Conservation (phyloP, 768 basidiomycete species). For the Tylopilus felleus region DNA sequence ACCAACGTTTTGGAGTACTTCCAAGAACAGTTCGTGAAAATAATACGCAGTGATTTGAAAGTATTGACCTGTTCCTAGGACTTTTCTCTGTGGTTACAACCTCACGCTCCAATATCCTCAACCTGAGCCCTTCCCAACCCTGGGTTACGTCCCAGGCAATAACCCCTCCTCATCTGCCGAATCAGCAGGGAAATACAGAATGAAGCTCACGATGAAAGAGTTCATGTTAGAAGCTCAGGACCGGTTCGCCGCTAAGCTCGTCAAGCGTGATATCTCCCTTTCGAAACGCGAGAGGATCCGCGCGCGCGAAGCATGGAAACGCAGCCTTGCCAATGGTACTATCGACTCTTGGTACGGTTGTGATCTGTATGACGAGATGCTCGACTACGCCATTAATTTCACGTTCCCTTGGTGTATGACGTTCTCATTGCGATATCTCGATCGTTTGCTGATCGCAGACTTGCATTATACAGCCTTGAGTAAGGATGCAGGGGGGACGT, state of each 20-base stretch:
- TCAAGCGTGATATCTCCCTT: slow-evolving; percentile 20
- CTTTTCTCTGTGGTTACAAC: slow-evolving; percentile 59
- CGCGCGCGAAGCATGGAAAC: slow-evolving; percentile 36
- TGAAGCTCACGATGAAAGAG: slow-evolving; percentile 14
- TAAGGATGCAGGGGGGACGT: slow-evolving; percentile 30
- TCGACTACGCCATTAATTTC: slow-evolving; percentile 72
- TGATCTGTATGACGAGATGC: slow-evolving; percentile 56
- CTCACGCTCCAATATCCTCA: slow-evolving; percentile 71
- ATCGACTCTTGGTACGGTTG: slow-evolving; percentile 68
- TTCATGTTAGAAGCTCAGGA: slow-evolving; percentile 22
- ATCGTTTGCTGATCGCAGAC: slow-evolving; percentile 3
- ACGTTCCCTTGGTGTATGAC: slow-evolving; percentile 58
- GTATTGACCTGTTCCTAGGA: slow-evolving; percentile 34
- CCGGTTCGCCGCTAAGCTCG: slow-evolving; percentile 21
- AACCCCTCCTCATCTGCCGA: neutral
- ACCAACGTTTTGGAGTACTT: slow-evolving; percentile 64
- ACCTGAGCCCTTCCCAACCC: slow-evolving; percentile 42
- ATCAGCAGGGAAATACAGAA: slow-evolving; percentile 15
- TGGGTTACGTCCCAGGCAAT: slow-evolving; percentile 29
- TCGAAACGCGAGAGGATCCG: slow-evolving; percentile 26
- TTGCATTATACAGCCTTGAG: slow-evolving; percentile 18
- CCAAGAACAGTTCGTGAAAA: slow-evolving; percentile 53
- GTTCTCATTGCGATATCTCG: neutral
- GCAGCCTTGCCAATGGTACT: slow-evolving; percentile 52
- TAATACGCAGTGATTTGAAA: neutral